phyloP scores from a whole-genome alignment of 2,329 filamentous ascomycete species.

The Microdochium nivale region DNA sequence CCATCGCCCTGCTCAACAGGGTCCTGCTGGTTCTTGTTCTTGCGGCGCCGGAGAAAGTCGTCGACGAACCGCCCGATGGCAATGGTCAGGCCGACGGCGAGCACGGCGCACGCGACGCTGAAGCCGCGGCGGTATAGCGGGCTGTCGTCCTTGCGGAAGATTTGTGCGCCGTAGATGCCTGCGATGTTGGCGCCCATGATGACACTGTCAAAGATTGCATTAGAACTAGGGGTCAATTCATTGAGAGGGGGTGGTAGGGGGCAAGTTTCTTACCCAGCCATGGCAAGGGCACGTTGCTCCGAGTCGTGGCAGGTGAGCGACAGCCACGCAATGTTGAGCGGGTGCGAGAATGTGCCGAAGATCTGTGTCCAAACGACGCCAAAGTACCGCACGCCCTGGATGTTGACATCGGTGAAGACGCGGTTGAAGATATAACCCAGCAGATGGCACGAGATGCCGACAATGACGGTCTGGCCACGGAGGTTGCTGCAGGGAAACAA shows the following conservation, averaged over 20 bases:
- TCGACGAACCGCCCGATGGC: slow-evolving; percentile 34
- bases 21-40: slow-evolving; percentile 1
- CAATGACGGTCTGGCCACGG: slow-evolving; percentile 43
- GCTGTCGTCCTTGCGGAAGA: slow-evolving; percentile 44
- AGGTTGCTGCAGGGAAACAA: slow-evolving; percentile 24
- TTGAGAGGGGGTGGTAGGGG: too few relatives aligned
- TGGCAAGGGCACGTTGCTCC: slow-evolving; percentile 48
- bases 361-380: slow-evolving; percentile 47
- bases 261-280: slow-evolving; percentile 50
- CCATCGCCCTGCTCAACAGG: too few relatives aligned
- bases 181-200: slow-evolving; percentile 56
- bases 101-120: slow-evolving; percentile 31
- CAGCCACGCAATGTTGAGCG: slow-evolving; percentile 52
- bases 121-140: slow-evolving; percentile 44
- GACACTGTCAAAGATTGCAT: too few relatives aligned
- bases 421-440: slow-evolving; percentile 46
- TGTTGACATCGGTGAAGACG: slow-evolving; percentile 35
- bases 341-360: slow-evolving; percentile 45
- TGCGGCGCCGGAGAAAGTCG: slow-evolving; percentile 20
- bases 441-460: slow-evolving; percentile 35
- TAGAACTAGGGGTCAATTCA: too few relatives aligned
- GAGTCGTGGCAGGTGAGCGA: slow-evolving; percentile 46
- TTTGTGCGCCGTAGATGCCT: slow-evolving; percentile 52
- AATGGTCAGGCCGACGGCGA: slow-evolving; percentile 31
- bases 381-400: slow-evolving; percentile 37